Conservation (phyloP, 2,329 filamentous ascomycete genomes). For the Amauroascus niger region DNA sequence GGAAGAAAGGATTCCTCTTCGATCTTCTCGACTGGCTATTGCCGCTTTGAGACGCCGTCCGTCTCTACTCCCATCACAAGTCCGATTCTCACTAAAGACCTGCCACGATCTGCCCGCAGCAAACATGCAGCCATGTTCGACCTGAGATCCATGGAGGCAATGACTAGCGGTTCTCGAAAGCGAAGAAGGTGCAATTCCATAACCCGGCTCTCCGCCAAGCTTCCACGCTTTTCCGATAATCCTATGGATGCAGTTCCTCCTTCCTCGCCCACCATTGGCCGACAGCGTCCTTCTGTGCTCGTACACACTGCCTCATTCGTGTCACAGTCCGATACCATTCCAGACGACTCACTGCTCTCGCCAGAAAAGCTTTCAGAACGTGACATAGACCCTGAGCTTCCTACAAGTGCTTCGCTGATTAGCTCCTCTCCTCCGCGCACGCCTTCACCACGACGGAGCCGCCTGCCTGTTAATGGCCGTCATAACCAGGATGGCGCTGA, state of each 20-base stretch:
- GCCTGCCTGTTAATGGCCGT: constrained; percentile 46
- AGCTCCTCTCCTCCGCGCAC: constrained; percentile 78
- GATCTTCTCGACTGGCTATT: constrained; percentile 71
- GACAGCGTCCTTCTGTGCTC: constrained; percentile 56
- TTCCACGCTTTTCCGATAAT: constrained; percentile 60
- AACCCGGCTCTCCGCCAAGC: constrained; percentile 46
- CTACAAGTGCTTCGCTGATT: constrained; percentile 46
- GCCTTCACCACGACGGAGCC: constrained; percentile 54
- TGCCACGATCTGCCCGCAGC: constrained; percentile 48
- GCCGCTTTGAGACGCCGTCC: constrained; percentile 41
- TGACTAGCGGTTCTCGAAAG: constrained; percentile 49
- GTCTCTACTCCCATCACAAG: constrained; percentile 80
- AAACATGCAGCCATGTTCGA: constrained; percentile 39
- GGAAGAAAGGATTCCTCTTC: constrained; percentile 75
- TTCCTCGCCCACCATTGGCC: constrained; percentile 75
- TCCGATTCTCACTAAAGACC: constrained; percentile 73
- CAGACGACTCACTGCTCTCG: constrained; percentile 38
- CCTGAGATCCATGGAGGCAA: constrained; percentile 35
- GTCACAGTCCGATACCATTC: constrained; percentile 58
- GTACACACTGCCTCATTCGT: constrained; percentile 69
- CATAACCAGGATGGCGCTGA: constrained; percentile 69
- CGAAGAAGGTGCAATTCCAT: constrained; percentile 59
- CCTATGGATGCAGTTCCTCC: constrained; percentile 65
- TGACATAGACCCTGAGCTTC: constrained; percentile 74
- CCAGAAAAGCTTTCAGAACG: constrained; percentile 49